A percentile compares a stretch with the other conserved stretches of the same genome.
Evolutionary conservation across 2,329 filamentous ascomycete genomes (phyloP).

Genomic region (Epichloe festucae): DNA sequence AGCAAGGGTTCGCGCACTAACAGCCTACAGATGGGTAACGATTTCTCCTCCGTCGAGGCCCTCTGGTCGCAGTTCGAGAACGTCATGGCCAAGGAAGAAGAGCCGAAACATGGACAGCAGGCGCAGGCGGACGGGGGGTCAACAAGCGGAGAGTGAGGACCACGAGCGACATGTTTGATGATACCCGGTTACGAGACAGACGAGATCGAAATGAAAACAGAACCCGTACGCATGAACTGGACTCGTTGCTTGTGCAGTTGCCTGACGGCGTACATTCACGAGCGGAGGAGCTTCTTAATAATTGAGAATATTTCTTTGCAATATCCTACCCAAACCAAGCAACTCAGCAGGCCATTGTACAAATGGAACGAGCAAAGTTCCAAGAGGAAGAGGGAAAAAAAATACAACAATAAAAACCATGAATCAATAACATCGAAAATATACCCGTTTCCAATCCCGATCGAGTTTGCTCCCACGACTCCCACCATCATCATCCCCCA

Average conservation of each 20-base stretch:
- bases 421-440: slow-evolving; percentile 2
- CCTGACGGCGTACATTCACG: background rate
- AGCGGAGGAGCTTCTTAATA: background rate
- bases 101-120: slow-evolving; percentile 13
- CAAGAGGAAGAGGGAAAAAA: background rate
- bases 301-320: slow-evolving; percentile 11
- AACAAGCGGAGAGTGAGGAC: slow-evolving; percentile 13
- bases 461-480: slow-evolving; percentile 5
- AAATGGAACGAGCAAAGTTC: background rate
- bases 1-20: background rate
- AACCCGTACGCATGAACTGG: background rate
- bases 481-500: slow-evolving; percentile 1
- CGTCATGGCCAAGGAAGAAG: slow-evolving; percentile 67
- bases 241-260: background rate
- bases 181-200: background rate
- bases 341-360: slow-evolving; percentile 3
- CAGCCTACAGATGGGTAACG: slow-evolving; percentile 63
- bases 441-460: slow-evolving; percentile 2
- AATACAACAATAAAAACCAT: background rate
- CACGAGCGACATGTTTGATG: slow-evolving; percentile 2
- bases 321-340: slow-evolving; percentile 12
- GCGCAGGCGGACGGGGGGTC: slow-evolving; percentile 16
- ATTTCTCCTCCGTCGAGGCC: slow-evolving; percentile 93
- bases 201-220: background rate
- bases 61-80: slow-evolving; percentile 96